Conservation (phyloP, 805 yeast genomes). For the Wickerhamiella azyma region DNA sequence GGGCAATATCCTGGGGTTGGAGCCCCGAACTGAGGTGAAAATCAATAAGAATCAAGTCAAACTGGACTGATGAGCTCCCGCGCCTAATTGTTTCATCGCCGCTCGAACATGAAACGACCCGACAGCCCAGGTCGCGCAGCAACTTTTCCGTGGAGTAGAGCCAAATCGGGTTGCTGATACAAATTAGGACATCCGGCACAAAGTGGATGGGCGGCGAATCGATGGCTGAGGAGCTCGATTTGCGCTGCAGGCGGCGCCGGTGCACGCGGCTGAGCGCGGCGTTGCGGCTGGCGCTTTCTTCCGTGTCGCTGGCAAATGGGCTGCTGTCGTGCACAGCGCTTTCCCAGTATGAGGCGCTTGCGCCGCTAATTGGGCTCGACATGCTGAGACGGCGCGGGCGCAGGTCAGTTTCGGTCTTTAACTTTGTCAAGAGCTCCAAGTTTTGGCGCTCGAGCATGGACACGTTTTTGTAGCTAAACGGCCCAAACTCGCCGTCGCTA, state of each 20-base stretch:
- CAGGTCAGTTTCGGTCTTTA: conserved; percentile 46
- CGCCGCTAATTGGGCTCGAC: conserved; percentile 29
- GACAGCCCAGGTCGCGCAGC: conserved; percentile 59
- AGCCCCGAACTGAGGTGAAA: conserved; percentile 31
- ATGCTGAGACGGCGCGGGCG: conserved; percentile 28
- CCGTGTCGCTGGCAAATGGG: conserved; percentile 16
- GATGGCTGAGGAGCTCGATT: conserved; percentile 8
- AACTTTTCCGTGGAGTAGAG: conserved; percentile 51
- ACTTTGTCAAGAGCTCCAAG: conserved; percentile 76
- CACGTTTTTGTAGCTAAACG: conserved; percentile 78
- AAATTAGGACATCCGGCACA: conserved; percentile 43
- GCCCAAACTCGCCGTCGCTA: conserved; percentile 65
- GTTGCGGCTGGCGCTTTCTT: conserved; percentile 10
- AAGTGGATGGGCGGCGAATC: background rate
- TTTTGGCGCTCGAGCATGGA: conserved; percentile 87
- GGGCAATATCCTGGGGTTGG: conserved; percentile 55
- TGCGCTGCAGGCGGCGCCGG: conserved; percentile 16
- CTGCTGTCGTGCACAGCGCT: conserved; percentile 28
- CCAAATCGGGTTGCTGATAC: conserved; percentile 79
- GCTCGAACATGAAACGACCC: conserved; percentile 58
- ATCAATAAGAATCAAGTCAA: conserved; percentile 73
- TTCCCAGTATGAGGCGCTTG: conserved; percentile 25
- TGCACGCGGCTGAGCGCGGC: conserved; percentile 15
- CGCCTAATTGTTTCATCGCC: conserved; percentile 76
- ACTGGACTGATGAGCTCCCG: conserved; percentile 69